Evolutionary conservation across 2,329 filamentous ascomycete genomes (phyloP).

Genomic region (Fusarium sp.): DNA sequence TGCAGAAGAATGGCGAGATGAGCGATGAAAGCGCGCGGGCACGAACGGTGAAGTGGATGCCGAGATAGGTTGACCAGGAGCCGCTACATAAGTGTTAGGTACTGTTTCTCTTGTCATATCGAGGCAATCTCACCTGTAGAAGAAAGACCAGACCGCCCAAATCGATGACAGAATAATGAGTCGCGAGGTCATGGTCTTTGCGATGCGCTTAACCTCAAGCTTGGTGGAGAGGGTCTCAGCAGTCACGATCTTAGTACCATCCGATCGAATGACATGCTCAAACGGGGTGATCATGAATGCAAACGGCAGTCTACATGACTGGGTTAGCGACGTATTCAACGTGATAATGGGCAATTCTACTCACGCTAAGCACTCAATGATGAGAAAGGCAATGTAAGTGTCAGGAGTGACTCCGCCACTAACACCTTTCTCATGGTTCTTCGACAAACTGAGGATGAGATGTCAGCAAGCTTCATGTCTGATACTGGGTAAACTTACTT

Average conservation of each 20-base stretch:
- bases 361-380: constrained; percentile 7
- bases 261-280: constrained; percentile 8
- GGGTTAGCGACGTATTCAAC: not conserved
- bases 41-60: constrained; percentile 9
- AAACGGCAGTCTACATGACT: not conserved
- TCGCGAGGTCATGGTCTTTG: constrained; percentile 12
- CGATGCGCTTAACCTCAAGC: not conserved
- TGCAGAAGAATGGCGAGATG: constrained; percentile 14
- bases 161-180: not conserved
- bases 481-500: not conserved
- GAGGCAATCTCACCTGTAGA: not conserved
- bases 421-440: constrained; percentile 2
- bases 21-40: constrained; percentile 2
- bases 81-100: not conserved
- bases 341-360: not conserved
- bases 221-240: constrained; percentile 5
- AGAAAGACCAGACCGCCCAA: constrained; percentile 11
- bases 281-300: constrained; percentile 8
- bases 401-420: constrained; percentile 4
- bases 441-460: not conserved
- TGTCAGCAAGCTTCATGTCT: accelerated
- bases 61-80: constrained; percentile 13
- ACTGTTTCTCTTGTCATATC: accelerated
- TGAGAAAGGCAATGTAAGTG: constrained; percentile 12
- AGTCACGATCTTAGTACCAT: constrained; percentile 4